Evolutionary conservation across 1,284 basidiomycete genomes (phyloP), one percentile per base, ranked within the genome.

Genomic region (Leccinum brunneo-olivaceum): DNA sequence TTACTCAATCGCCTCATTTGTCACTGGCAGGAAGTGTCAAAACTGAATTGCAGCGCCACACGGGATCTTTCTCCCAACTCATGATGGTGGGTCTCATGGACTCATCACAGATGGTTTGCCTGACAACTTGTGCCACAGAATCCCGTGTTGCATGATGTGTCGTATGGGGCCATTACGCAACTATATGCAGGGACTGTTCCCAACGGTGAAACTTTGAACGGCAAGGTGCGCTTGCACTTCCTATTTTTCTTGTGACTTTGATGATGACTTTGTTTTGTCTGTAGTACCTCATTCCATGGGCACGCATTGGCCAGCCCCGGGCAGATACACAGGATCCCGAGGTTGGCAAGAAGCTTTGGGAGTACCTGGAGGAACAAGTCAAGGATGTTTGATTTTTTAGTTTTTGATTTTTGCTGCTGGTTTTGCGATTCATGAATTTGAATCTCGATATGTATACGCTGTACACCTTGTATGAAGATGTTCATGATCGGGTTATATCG

Each of bases 111-210:
- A 38, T 20, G 18, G 12, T 2, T 19, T 12, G 14, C 8, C 18
- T 34, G 34, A 42, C 16, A 7, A 14, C 4, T 5, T 15, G 15
- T 7, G n/a, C 11, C 15, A 9, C 20, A 55, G 52, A 23, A 5
- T 15, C 5, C 27, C 9, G 20, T 56, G 6, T 35, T 63, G 2
- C 55, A 53, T 24, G 58, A 63, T 20, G 47, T 57, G 9, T 51
- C 64, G n/a, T 54, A 62, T 20, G 77, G 77, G 12, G 71, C 71
- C 0, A 59, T 78, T 9, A 81, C 73, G 0, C 73, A 73, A 40
- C 58, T 81, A 1, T 79, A 68, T 48, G 78, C 70, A 2, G 78
- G 69, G 1, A 77, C 73, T 1, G 52, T 62, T 0, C 58, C 65
- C 0, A 69, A 74, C 29, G 73, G 65, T 7, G 64, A 55, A 1